Conservation (phyloP, 179 eudicot genomes). For the Drosera spatulata region DNA sequence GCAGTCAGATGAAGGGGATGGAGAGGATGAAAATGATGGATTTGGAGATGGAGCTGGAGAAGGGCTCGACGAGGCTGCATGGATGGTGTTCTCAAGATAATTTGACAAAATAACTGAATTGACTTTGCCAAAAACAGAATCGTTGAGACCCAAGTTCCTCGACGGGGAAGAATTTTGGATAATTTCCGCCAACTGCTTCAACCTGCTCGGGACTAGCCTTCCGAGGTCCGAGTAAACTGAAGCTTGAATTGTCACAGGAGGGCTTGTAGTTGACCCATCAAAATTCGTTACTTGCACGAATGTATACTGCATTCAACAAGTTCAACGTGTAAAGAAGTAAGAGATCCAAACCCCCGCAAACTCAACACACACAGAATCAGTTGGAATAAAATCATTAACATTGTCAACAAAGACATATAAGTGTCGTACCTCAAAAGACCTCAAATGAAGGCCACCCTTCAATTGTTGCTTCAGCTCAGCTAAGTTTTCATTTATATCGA, state of each 20-base stretch:
- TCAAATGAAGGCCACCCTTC: constrained; percentile 34
- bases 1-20: constrained; percentile 14
- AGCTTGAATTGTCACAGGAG: constrained; percentile 42
- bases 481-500: constrained; percentile 33
- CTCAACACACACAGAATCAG: background rate
- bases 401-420: constrained; percentile 1
- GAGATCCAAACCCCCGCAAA: background rate
- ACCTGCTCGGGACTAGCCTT: constrained; percentile 34
- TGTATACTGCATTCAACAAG: constrained; percentile 25
- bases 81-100: constrained; percentile 23
- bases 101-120: constrained; percentile 44
- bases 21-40: constrained; percentile 22
- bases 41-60: constrained; percentile 11
- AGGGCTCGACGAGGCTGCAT: constrained; percentile 25
- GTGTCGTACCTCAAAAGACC: constrained; percentile 36
- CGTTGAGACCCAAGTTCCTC: constrained; percentile 46
- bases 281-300: constrained; percentile 43
- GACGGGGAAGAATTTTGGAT: constrained; percentile 27
- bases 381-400: background rate
- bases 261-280: constrained; percentile 39
- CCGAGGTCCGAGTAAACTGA: constrained; percentile 30
- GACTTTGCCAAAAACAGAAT: constrained; percentile 51
- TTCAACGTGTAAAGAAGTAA: background rate
- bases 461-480: constrained; percentile 37
- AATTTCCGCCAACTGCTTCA: constrained; percentile 45